Evolutionary conservation across 257 asterid genomes (phyloP).

Genomic region (Nicotiana undulata): DNA sequence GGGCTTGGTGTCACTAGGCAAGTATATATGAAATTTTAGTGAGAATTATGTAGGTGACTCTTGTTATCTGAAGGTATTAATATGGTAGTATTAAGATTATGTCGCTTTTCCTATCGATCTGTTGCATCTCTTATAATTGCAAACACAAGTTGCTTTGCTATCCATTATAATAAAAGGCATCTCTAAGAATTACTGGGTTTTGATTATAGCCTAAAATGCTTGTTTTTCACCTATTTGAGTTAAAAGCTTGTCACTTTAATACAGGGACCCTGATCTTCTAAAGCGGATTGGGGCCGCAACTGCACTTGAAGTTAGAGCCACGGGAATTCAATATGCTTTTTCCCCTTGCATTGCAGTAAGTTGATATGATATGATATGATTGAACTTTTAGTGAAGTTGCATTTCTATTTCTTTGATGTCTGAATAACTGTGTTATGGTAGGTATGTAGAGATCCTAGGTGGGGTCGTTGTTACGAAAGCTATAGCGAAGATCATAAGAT

Average conservation of each 20-base stretch:
- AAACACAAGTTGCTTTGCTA: no score
- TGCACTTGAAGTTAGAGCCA: constrained; percentile 37
- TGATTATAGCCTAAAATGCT: not conserved
- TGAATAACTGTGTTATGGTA: not conserved
- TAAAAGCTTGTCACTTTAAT: not conserved
- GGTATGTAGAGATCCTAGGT: constrained; percentile 27
- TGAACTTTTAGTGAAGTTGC: not conserved
- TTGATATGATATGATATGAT: not conserved
- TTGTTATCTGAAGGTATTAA: not conserved
- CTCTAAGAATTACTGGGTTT: not conserved
- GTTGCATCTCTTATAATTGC: not conserved
- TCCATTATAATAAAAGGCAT: not conserved
- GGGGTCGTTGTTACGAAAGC: constrained; percentile 42
- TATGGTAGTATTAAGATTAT: not conserved
- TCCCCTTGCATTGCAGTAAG: constrained; percentile 39
- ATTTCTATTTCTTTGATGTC: not conserved
- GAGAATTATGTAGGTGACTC: not conserved
- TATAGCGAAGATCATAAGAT: constrained; percentile 27
- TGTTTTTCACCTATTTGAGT: not conserved
- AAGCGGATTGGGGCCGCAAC: constrained; percentile 38
- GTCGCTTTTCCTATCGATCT: not conserved
- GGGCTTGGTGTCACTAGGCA: constrained; percentile 42
- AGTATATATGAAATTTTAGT: not conserved
- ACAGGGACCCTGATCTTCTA: constrained; percentile 28
- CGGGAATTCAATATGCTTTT: constrained; percentile 34